These are phyloP conservation scores for Panicum miliaceum DNA, from an alignment of 176 grass and related monocot species.

Conservation along the genomic window DNA sequence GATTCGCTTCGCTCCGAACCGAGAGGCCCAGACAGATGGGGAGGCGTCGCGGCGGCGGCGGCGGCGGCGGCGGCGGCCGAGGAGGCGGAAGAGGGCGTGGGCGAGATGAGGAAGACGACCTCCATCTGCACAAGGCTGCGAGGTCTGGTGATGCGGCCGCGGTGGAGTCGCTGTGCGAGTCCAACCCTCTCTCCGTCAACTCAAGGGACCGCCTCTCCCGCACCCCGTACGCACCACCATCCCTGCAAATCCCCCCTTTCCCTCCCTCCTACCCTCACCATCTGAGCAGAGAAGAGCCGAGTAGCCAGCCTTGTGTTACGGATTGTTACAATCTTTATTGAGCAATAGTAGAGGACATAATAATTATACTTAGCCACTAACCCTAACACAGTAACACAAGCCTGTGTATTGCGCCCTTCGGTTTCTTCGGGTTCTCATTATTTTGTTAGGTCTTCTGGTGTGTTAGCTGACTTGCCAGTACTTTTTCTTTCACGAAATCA, in stretches of 20 bases:
- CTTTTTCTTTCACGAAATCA: neutral
- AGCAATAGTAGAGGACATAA: neutral
- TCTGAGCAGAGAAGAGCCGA: neutral
- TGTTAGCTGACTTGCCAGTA: neutral
- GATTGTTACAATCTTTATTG: neutral
- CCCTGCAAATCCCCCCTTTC: neutral
- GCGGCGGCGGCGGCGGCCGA: slow-evolving; percentile 27
- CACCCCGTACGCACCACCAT: slow-evolving; percentile 34
- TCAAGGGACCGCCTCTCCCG: slow-evolving; percentile 59
- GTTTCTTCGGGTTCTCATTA: neutral
- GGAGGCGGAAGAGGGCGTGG: slow-evolving; percentile 26
- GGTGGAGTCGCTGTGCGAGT: slow-evolving; percentile 46
- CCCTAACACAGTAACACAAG: slow-evolving; percentile 6
- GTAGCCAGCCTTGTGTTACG: neutral
- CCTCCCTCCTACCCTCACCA: neutral
- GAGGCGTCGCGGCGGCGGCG: slow-evolving; percentile 31
- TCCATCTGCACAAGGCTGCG: slow-evolving; percentile 51
- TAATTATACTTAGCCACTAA: neutral
- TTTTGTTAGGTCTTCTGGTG: neutral
- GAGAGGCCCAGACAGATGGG: slow-evolving; percentile 39
- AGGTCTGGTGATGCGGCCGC: slow-evolving; percentile 46
- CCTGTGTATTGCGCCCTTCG: neutral
- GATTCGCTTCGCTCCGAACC: slow-evolving; percentile 3
- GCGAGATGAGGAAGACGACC: slow-evolving; percentile 39
- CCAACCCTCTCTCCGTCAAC: slow-evolving; percentile 53